Conservation (phyloP, 768 basidiomycete species). For the Heimioporus sp. region DNA sequence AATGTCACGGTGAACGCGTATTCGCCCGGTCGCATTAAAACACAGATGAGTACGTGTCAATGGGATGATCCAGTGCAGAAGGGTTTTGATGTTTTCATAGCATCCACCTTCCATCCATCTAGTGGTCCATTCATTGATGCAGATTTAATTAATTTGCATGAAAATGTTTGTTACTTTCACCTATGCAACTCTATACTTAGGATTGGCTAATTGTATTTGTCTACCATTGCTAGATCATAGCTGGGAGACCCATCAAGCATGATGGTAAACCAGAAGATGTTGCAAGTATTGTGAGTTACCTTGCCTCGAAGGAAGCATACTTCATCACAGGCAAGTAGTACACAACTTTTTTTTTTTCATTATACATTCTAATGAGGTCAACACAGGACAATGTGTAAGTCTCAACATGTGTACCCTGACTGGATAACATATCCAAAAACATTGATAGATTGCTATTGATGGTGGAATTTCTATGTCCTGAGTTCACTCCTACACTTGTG, state of each 20-base stretch:
- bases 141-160: background rate
- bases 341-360: background rate
- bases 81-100: background rate
- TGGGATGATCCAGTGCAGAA: background rate
- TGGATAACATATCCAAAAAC: background rate
- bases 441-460: background rate
- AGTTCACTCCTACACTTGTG: no score
- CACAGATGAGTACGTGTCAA: constrained; percentile 24
- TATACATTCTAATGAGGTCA: background rate
- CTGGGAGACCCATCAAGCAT: constrained; percentile 11
- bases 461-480: constrained; percentile 9
- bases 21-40: constrained; percentile 34
- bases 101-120: background rate
- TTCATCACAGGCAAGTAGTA: constrained; percentile 33
- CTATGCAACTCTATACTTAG: no score
- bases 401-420: background rate
- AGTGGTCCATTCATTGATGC: background rate
- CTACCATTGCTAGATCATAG: background rate
- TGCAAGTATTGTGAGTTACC: constrained; percentile 33
- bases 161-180: background rate
- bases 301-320: constrained; percentile 31
- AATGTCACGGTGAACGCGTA: constrained; percentile 39
- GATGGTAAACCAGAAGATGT: constrained; percentile 30
- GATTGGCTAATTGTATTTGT: background rate
- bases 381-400: constrained; percentile 17